A percentile compares a stretch with the other conserved stretches of the same genome.
These are phyloP conservation scores for Candida sp. DNA, from an alignment of 1,139 yeast species.

Conservation along the genomic window DNA sequence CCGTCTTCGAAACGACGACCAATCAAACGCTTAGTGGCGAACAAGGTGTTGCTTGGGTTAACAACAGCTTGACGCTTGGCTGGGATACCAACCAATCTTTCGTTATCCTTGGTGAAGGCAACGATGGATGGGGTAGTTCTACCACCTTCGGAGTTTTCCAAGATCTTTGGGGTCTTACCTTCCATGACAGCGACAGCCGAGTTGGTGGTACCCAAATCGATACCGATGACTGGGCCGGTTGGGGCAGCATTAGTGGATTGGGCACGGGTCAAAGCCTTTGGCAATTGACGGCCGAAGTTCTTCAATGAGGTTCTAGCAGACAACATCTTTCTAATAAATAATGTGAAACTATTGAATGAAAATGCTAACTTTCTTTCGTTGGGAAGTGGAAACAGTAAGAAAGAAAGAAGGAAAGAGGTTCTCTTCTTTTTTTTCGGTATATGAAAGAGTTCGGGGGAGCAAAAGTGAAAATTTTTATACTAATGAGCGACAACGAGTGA, in stretches of 20 bases:
- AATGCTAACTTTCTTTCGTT: not conserved
- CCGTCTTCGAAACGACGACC: conserved; percentile 98
- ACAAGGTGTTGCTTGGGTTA: conserved; percentile 97
- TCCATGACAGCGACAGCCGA: conserved; percentile 95
- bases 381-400: not conserved
- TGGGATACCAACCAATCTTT: conserved; percentile 95
- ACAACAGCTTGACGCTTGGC: conserved; percentile 99
- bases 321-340: conserved; percentile 32
- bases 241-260: conserved; percentile 54
- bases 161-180: conserved; percentile 94
- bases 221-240: conserved; percentile 91
- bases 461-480: conserved; percentile 10
- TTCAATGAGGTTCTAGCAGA: conserved; percentile 49
- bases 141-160: conserved; percentile 98
- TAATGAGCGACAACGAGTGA: not conserved
- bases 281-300: conserved; percentile 45
- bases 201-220: conserved; percentile 99
- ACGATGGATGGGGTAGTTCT: conserved; percentile 99
- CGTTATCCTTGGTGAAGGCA: conserved; percentile 94
- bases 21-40: conserved; percentile 98
- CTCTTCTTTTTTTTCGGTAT: conserved; percentile 2
- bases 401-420: not conserved
- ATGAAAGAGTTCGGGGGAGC: conserved; percentile 2
- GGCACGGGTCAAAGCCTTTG: conserved; percentile 49
- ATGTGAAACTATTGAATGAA: conserved; percentile 2